Evolutionary conservation across 2,329 filamentous ascomycete genomes (phyloP), one percentile per base, ranked within the genome.

Genomic region (Penicillium sp.): DNA sequence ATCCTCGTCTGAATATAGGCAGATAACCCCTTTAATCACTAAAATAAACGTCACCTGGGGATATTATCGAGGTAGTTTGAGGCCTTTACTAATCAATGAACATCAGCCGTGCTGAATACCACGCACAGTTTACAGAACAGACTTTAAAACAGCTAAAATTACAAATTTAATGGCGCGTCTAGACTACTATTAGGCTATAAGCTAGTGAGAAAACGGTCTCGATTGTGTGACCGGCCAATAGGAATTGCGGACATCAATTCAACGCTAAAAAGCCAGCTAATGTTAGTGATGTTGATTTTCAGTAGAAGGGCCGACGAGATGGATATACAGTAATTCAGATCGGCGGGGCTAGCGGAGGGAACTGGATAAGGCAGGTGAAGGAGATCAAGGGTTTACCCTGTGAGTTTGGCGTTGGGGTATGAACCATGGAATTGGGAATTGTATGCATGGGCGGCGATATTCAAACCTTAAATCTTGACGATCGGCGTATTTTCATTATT

Each of bases 341-440:
- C 55, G 52, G 49, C 49, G 35, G 49, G 23, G 27, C 42, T 15
- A 33, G 43, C 27, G 42, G 35, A 40, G 42, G 27, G 5, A 42
- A n/a, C 56, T 51, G 37, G 29, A 58, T 55, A 9, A 46, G 57
- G 57, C 55, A 60, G 53, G 57, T 53, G 12, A 53, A 55, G 37
- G 43, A 49, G 50, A 53, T 48, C 49, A 22, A 49, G 22, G 26
- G 31, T 43, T 37, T 31, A 29, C 20, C n/a, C 29, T 23, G 20
- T 15, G 23, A 26, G 27, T 22, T 41, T 44, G 29, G 31, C 14
- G 33, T 31, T n/a, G 43, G 2, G 20, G 6, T 45, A 23, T 42
- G 25, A 40, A 55, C 57, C 57, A 45, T 55, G 55, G 55, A 45
- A 45, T 8, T 44, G 25, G 7, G 4, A 7, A 15, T 2, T 49